Base-by-base conservation (phyloP, 2,329 filamentous ascomycete genomes). In the Colletotrichum sp. region DNA sequence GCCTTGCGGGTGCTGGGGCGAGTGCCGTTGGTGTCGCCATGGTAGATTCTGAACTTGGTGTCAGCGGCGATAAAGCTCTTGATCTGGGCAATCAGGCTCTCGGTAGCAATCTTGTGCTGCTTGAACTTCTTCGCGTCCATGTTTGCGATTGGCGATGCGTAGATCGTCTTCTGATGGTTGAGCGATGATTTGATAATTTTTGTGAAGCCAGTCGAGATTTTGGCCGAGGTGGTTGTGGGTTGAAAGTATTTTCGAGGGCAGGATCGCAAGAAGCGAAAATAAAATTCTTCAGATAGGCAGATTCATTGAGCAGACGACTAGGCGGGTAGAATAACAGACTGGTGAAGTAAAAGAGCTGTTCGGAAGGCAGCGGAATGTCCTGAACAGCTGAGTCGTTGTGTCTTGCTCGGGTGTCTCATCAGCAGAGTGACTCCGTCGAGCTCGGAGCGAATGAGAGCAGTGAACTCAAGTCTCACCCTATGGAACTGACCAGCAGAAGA, bases 21-120 rank as follows among this genome's bases (percentile, higher is more conserved):
- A 48, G 94, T 96, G 83, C 91, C 94, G 85, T 95, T 95, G 36
- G 94, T 95, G 0, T 93, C 91, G 77, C 94, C 94, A 84, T 96
- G 94, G 78, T 92, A 94, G 80, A 96, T 92, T 15, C 93, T 89
- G 83, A 94, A 96, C 2, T 92, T 89, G 80, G 85, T 82, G 68
- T 85, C 82, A 4, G 78, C 81, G 4, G 82, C 79, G 64, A 87
- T 81, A 78, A 91, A 90, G 6, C 85, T 79, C 74, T 83, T 82
- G 34, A 90, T 83, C 28, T 86, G 83, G 28, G 82, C 79, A 0
- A 88, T 84, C 55, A 90, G 85, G 69, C 80, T 78, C 15, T 80
- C 76, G 25, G 90, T 87, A 16, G 85, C 83, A 6, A 80, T 79
- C n/a, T 70, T 52, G 36, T 63, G 57, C 8, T 64, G 44, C 19